A percentile compares a stretch with the other conserved stretches of the same genome.
Conservation (phyloP, 2,329 filamentous ascomycete species). For the Chaetothyriales sp. region DNA sequence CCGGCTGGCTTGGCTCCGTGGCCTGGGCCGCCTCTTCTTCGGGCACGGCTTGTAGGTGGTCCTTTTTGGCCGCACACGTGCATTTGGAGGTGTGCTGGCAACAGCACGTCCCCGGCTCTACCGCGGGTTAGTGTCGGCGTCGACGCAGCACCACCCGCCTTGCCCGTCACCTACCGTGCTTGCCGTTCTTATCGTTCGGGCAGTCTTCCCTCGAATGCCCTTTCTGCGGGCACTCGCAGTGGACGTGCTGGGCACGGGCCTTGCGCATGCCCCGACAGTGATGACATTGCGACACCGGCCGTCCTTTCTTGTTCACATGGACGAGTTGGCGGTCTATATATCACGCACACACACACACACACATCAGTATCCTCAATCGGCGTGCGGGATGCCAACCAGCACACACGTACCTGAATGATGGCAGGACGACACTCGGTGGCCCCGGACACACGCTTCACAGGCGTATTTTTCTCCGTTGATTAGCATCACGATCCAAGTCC, state of each 20-base stretch:
- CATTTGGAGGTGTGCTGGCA: constrained; percentile 48
- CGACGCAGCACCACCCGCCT: not conserved
- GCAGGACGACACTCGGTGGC: constrained; percentile 97
- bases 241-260: constrained; percentile 83
- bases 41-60: constrained; percentile 37
- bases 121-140: constrained; percentile 2
- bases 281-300: constrained; percentile 91
- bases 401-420: constrained; percentile 71
- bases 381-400: constrained; percentile 10
- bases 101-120: constrained; percentile 25
- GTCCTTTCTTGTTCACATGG: constrained; percentile 95
- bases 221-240: constrained; percentile 95
- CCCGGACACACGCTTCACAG: constrained; percentile 94
- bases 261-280: constrained; percentile 96
- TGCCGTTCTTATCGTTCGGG: constrained; percentile 23
- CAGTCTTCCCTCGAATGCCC: constrained; percentile 26
- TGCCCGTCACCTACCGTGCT: constrained; percentile 19
- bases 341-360: not conserved
- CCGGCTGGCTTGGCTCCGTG: constrained; percentile 26
- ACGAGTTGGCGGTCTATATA: constrained; percentile 69
- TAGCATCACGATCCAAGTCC: constrained; percentile 42
- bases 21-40: constrained; percentile 22
- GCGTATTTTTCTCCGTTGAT: constrained; percentile 95
- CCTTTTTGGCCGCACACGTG: constrained; percentile 47
- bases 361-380: constrained; percentile 4